These are phyloP conservation scores for Crithidia thermophila DNA, from an alignment of 208 protist species.

Conservation along the genomic window DNA sequence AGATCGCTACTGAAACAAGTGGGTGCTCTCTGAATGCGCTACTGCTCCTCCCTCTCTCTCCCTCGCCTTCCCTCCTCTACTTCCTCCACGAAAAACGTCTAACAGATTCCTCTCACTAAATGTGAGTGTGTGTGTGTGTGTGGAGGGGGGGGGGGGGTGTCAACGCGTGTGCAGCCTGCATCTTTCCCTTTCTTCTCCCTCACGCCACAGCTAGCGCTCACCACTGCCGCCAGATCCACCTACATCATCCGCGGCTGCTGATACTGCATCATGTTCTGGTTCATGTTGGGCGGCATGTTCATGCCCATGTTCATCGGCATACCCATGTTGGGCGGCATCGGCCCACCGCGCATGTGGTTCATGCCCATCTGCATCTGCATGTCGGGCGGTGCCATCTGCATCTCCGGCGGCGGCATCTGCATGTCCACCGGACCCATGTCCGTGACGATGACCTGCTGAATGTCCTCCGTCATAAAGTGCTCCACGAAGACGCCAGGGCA, in stretches of 20 bases:
- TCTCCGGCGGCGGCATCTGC: constrained; percentile 14
- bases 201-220: too few species aligned
- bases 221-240: too few species aligned
- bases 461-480: constrained; percentile 25
- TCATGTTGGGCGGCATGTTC: constrained; percentile 31
- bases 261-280: constrained; percentile 33
- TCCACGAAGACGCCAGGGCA: constrained; percentile 31
- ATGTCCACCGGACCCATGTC: constrained; percentile 7
- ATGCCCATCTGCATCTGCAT: constrained; percentile 29
- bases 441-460: constrained; percentile 9
- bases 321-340: constrained; percentile 29
- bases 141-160: too few species aligned
- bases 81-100: too few species aligned
- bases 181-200: neutral
- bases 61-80: too few species aligned
- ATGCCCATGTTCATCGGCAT: constrained; percentile 28
- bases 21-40: too few species aligned
- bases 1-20: too few species aligned
- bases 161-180: too few species aligned
- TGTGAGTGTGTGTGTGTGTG: too few species aligned
- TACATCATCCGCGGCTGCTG: constrained; percentile 29
- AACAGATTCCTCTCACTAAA: too few species aligned
- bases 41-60: too few species aligned
- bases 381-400: constrained; percentile 15
- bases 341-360: constrained; percentile 24